Conservation (phyloP, 805 yeast species). For the Lipomyces oligophaga region DNA sequence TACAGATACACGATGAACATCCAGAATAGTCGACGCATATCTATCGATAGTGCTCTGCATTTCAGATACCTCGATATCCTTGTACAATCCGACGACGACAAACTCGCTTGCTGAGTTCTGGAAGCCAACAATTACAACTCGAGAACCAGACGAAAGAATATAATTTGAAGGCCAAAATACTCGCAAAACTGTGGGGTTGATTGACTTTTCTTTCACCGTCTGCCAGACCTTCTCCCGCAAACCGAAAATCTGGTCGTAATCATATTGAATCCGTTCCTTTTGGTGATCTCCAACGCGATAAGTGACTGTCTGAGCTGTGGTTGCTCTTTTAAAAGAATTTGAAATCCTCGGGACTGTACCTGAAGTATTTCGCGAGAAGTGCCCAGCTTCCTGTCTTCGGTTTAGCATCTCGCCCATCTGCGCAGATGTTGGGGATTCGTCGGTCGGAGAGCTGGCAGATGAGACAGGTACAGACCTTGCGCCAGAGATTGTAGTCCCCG, state of each 20-base stretch:
- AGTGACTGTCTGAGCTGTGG: no score
- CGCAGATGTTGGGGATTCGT: constrained; percentile 10
- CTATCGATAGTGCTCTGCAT: background rate
- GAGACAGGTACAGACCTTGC: constrained; percentile 23
- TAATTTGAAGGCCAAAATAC: constrained; percentile 31
- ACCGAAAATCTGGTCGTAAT: constrained; percentile 12
- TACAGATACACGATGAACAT: no score
- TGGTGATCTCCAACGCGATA: background rate
- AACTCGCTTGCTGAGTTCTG: constrained; percentile 24
- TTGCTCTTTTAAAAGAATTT: no score
- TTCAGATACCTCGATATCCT: constrained; percentile 1
- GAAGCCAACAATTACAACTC: constrained; percentile 29
- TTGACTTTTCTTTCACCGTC: background rate
- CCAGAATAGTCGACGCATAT: background rate
- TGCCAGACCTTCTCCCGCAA: constrained; percentile 1
- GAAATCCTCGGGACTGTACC: no score
- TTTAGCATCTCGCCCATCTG: no score
- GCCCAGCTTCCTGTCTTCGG: no score
- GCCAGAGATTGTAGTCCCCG: constrained; percentile 18
- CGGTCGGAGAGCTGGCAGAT: constrained; percentile 16
- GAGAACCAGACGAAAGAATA: background rate
- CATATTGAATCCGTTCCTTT: constrained; percentile 4
- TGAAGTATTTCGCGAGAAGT: no score
- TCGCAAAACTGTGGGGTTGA: constrained; percentile 7
- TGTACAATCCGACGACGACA: constrained; percentile 19